Base-by-base conservation (phyloP, 331 rosid genomes). In the Rosa hybrid region DNA sequence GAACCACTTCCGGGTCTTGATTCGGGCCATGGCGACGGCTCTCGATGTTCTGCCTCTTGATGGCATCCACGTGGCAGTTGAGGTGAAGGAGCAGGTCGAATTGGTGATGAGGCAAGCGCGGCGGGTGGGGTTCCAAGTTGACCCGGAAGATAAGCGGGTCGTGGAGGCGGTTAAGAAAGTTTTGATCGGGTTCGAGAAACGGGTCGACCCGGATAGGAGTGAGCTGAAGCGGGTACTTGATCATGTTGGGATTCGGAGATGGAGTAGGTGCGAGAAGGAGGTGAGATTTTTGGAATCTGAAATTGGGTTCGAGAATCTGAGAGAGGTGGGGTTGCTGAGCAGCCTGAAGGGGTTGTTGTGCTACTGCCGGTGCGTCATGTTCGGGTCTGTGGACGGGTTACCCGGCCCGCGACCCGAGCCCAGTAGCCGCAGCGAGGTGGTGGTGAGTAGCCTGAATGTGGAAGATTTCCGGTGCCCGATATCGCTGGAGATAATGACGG, bases 391-490 rank as follows among this genome's bases (percentile, higher is more conserved):
- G 5, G 92, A 91, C 38, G 68, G 82, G 71, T 91, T 84, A 75
- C 75, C 76, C 20, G 72, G 74, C 59, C 84, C 79, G 53, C 88
- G 74, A 81, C 49, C 77, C 68, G 87, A 84, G 54, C 77, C 69
- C 49, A 64, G 53, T 5, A 68, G 65, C 13, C 39, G 69, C 60
- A 76, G 20, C 21, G 82, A 77, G 21, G 45, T 59, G 39, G 34
- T 1, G 34, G 46, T 80, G 75, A 78, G n/a, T 49, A 23, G 78
- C 51, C 54, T 91, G 17, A 90, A 88, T 73, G 59, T 86, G 0
- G 93, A 93, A 65, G 99, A 95, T 89, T 88, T 95, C 71, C 85
- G 88, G 76, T 95, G 99, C 76, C 94, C 99, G 23, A 93, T 95
- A 44, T 84, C 99, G 23, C 72, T 95, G 11, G 98, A 95, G 34